Evolutionary conservation across 495 filamentous ascomycete species (phyloP), one percentile per base, ranked within the genome.

Genomic region (Platismatia glauca): DNA sequence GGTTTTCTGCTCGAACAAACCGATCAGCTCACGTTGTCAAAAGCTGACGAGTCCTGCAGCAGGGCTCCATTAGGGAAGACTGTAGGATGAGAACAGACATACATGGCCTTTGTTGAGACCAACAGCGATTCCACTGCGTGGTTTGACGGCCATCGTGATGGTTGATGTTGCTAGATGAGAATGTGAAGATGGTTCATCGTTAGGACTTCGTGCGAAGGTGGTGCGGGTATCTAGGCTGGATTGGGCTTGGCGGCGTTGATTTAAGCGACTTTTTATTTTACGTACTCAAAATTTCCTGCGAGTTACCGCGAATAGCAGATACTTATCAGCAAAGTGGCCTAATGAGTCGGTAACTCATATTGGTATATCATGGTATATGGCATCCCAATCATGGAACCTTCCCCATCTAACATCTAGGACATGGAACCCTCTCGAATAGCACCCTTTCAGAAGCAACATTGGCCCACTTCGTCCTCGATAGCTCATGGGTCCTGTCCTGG

Each of bases 31-130:
- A 18, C 3, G n/a, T 27, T 5, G n/a, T 43, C 58, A 34, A 15
- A 22, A 59, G 35, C 13, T 18, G 39, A 8, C 31, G 11, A 33
- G 35, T 39, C 20, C 37, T 24, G 15, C 27, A 52, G 61, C 61
- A 61, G 39, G 34, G 41, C 58, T 34, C 41, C 18, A 5, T n/a
- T n/a, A 37, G 66, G 58, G 58, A 76, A 67, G 68, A 78, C 71
- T 82, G 75, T 67, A 67, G 57, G 61, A 55, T 57, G 38, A 61
- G 70, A 33, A 18, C 58, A 31, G 27, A 59, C 48, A 82, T 91
- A 94, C 90, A 79, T 94, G 88, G 75, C 92, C 92, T 75, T 84
- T 86, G 81, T 97, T 95, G 72, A 90, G 75, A 73, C 92, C 92
- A 74, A 86, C 79, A 77, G 84, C 80, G 71, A 96, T 82, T 78